Evolutionary conservation across 768 basidiomycete species (phyloP).

Genomic region (Calocera cornea): DNA sequence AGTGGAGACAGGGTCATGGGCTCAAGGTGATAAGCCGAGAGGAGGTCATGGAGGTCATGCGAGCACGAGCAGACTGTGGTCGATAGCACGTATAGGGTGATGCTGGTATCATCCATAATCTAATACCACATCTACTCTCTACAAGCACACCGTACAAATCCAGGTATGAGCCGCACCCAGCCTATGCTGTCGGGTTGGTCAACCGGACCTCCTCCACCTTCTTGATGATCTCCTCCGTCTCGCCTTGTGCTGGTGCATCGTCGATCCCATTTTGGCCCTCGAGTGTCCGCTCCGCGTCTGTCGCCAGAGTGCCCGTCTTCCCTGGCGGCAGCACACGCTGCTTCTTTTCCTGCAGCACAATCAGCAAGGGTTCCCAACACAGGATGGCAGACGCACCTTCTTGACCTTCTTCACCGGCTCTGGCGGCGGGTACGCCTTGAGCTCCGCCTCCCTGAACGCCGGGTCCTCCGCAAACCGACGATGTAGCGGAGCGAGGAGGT

Average conservation of each 20-base stretch:
- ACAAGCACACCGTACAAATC: not conserved
- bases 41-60: not conserved
- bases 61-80: not conserved
- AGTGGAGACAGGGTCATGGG: not conserved
- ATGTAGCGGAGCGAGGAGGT: slow-evolving; percentile 67
- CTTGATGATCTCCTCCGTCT: not conserved
- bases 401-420: slow-evolving; percentile 10
- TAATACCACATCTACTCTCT: not conserved
- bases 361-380: not conserved
- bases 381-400: not conserved
- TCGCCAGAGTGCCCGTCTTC: not conserved
- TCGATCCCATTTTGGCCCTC: not conserved
- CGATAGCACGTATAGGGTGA: not conserved
- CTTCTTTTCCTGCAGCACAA: not conserved
- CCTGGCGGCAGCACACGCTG: not conserved
- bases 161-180: not conserved
- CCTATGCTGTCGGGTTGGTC: not conserved
- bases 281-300: not conserved
- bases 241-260: not conserved
- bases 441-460: slow-evolving; percentile 68
- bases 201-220: not conserved
- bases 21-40: no score
- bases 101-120: not conserved
- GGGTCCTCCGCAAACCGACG: slow-evolving; percentile 59
- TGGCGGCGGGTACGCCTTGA: slow-evolving; percentile 62